phyloP scores from a whole-genome alignment of 331 rosid species.

The Phaseolus coccineus region DNA sequence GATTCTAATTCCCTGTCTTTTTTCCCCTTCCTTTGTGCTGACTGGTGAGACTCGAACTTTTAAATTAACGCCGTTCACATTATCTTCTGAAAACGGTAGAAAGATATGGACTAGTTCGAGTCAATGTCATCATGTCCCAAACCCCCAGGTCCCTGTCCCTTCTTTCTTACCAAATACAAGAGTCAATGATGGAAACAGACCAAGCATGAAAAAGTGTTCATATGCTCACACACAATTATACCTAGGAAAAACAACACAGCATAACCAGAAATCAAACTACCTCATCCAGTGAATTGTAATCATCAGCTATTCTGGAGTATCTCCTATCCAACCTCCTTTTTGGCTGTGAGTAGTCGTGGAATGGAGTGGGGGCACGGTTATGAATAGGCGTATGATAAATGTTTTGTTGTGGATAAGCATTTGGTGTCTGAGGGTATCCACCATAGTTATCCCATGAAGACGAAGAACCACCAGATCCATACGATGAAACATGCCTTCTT shows the following conservation, averaged over 20 bases:
- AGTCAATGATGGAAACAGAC: background rate
- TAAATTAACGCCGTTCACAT: slow-evolving; percentile 4
- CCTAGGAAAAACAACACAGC: slow-evolving; percentile 5
- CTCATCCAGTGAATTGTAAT: slow-evolving; percentile 84
- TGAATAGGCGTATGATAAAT: slow-evolving; percentile 54
- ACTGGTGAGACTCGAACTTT: background rate
- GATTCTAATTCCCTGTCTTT: background rate
- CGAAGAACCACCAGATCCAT: slow-evolving; percentile 57
- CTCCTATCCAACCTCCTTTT: slow-evolving; percentile 62
- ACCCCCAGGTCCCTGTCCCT: background rate
- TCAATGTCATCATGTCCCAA: slow-evolving; percentile 19
- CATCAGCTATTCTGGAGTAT: slow-evolving; percentile 78
- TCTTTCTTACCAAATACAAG: background rate
- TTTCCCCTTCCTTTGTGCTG: background rate
- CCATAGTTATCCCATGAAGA: slow-evolving; percentile 57
- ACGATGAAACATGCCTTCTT: slow-evolving; percentile 45
- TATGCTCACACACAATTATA: slow-evolving; percentile 7
- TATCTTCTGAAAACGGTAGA: background rate
- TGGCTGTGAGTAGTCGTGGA: slow-evolving; percentile 47
- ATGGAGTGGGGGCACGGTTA: slow-evolving; percentile 42
- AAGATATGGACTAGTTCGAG: background rate
- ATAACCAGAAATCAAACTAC: slow-evolving; percentile 47
- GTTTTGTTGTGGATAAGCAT: slow-evolving; percentile 47
- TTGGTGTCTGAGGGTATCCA: slow-evolving; percentile 58
- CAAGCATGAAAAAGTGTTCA: slow-evolving; percentile 10